A percentile compares a stretch with the other conserved stretches of the same genome.
Evolutionary conservation across 192 early-diverging fungal species (phyloP).

Genomic region (Geranomyces variabilis): DNA sequence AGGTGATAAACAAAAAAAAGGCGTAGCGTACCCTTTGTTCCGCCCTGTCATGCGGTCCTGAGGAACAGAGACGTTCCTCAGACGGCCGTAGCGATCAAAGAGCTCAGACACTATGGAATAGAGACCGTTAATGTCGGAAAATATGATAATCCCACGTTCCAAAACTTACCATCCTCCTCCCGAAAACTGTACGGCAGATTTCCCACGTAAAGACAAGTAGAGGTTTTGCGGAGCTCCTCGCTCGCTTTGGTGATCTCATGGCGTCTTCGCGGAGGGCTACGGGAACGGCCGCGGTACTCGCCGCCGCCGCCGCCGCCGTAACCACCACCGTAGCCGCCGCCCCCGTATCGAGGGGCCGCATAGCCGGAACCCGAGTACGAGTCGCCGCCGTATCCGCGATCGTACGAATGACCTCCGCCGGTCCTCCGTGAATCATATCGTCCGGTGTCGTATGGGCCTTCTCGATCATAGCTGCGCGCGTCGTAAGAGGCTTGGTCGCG

Average conservation of each 20-base stretch:
- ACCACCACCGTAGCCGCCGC: slow-evolving; percentile 34
- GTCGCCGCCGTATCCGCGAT: slow-evolving; percentile 43
- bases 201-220: slow-evolving; percentile 71
- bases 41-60: slow-evolving; percentile 69
- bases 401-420: slow-evolving; percentile 23
- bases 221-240: slow-evolving; percentile 66
- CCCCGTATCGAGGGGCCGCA: slow-evolving; percentile 16
- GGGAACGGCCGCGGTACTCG: slow-evolving; percentile 21
- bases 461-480: slow-evolving; percentile 31
- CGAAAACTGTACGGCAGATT: slow-evolving; percentile 75
- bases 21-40: slow-evolving; percentile 72
- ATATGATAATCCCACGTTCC: no score
- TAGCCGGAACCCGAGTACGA: slow-evolving; percentile 26
- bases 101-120: slow-evolving; percentile 56
- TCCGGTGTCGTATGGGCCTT: slow-evolving; percentile 28
- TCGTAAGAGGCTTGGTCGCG: slow-evolving; percentile 34
- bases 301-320: slow-evolving; percentile 1
- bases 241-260: slow-evolving; percentile 46
- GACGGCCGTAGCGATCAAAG: slow-evolving; percentile 75
- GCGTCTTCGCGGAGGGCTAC: slow-evolving; percentile 45
- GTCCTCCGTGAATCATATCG: background rate
- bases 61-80: slow-evolving; percentile 71
- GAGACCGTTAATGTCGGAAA: no score
- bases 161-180: slow-evolving; percentile 60
- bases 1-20: background rate